Evolutionary conservation across 805 yeast species (phyloP), one percentile per base, ranked within the genome.

Genomic region (Teunomyces kruisii): DNA sequence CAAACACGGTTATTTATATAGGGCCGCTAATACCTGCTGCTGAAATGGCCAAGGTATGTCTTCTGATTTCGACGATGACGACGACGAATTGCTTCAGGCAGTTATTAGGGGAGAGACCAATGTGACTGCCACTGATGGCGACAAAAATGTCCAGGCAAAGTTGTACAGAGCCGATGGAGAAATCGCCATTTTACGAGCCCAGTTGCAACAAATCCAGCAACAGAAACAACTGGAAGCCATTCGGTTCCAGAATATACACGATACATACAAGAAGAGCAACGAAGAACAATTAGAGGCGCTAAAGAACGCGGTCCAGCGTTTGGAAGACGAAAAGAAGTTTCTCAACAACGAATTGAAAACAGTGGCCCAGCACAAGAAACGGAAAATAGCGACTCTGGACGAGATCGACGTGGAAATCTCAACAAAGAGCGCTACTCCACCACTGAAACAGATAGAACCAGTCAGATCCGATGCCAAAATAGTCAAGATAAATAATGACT

Each of bases 101-200:
- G 62, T 84, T 9, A 75, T 76, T 37, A 28, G 37, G 1, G 61
- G 62, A 9, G 35, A 19, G 2, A 30, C 33, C 14, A 33, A 6
- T 16, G 35, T 14, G 8, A 49, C 28, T 7, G 4, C 19, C 10
- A 8, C 22, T 12, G 35, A 41, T 6, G 32, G 32, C 10, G 19
- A 15, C 16, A 45, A 42, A 43, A 51, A 62, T 48, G 40, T 62
- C 44, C 57, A 57, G 54, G 51, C 56, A 45, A 48, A 56, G 42
- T 38, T 81, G n/a, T 72, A 69, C 44, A 66, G 74, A 29, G 84
- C 88, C 4, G 79, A 78, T 44, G 97, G 97, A 2, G 96, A 91
- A 57, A 82, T 87, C 30, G 83, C 94, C 10, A 83, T 90, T 29
- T 69, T 91, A 13, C 70, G 95, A 44, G 80, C 84, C 8, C 88